Base-by-base conservation (phyloP, 352 stramenopile genomes). In the Pilasporangium apinafurcum region DNA sequence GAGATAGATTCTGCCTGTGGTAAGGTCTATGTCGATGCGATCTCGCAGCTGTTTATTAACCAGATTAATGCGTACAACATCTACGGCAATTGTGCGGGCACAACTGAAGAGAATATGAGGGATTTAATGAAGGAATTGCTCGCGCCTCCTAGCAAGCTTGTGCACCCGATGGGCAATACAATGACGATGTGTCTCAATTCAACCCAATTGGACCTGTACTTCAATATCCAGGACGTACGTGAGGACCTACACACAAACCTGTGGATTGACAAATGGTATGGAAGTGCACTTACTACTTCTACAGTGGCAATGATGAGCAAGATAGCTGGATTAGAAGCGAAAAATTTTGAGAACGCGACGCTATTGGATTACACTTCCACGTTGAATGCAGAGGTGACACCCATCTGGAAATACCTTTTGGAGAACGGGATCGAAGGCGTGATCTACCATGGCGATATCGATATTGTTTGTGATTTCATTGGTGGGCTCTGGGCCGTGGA, bases 391-490 rank as follows among this genome's bases (percentile, higher is more conserved):
- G 51, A 74, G 25, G 71, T 87, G 45, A 81, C 59, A 20, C 69
- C 69, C 3, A 58, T 86, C 29, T 88, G 76, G 76, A 62, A 56
- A 36, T 65, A 68, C 21, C 26, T 85, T 47, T 56, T 83, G n/a
- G 65, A 45, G 7, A 46, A 66, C 6, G 61, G 53, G 38, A 53
- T 84, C 9, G 29, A 61, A 24, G 75, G 64, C 9, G 65, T 88
- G 12, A 88, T 88, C 44, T 88, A 88, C 47, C 70, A 85, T 50
- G 76, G 76, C n/a, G 76, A 88, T 39, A 58, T 61, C 26, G 76
- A 88, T 59, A 71, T 84, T 43, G 53, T 79, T 8, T 85, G 72
- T 44, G 73, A 88, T 52, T 72, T 81, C 44, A 59, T 88, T 37
- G 64, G 72, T 36, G 75, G 73, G 3, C 53, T 77, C 9, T 90